A percentile compares a stretch with the other conserved stretches of the same genome.
Evolutionary conservation across 495 filamentous ascomycete species (phyloP).

Genomic region (Cladorrhinum samala): DNA sequence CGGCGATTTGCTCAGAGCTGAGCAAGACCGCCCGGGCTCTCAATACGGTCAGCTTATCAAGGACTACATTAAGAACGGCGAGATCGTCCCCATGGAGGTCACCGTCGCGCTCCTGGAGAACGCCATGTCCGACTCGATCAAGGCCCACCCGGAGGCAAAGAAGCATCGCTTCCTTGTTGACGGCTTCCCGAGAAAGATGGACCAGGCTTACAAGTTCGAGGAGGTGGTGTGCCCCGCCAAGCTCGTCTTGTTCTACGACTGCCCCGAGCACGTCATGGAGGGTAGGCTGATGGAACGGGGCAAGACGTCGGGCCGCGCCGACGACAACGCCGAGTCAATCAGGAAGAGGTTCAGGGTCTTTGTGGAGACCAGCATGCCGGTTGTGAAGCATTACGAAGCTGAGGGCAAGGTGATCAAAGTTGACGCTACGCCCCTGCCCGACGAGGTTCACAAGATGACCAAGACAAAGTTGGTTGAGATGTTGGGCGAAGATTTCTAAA

Average conservation of each 20-base stretch:
- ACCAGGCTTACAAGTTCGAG: constrained; percentile 93
- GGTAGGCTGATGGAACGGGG: constrained; percentile 75
- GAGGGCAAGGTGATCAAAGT: constrained; percentile 75
- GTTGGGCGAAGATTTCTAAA: constrained; percentile 30
- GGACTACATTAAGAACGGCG: constrained; percentile 82
- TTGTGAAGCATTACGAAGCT: constrained; percentile 76
- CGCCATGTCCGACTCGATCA: constrained; percentile 67
- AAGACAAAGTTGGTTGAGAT: constrained; percentile 36
- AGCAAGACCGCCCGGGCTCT: constrained; percentile 77
- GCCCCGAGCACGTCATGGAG: constrained; percentile 83
- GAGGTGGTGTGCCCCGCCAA: constrained; percentile 72
- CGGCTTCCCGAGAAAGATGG: constrained; percentile 92
- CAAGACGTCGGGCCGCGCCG: constrained; percentile 81
- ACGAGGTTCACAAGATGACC: constrained; percentile 70
- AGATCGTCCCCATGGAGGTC: constrained; percentile 97
- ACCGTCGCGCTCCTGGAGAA: constrained; percentile 92
- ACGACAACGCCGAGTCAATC: constrained; percentile 94
- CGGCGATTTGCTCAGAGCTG: constrained; percentile 87
- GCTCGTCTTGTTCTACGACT: constrained; percentile 88
- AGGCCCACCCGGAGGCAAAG: constrained; percentile 8
- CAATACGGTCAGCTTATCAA: constrained; percentile 89
- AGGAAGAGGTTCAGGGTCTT: constrained; percentile 93
- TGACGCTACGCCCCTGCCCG: constrained; percentile 57
- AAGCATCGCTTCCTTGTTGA: constrained; percentile 78
- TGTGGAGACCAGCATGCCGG: constrained; percentile 92